A percentile compares a stretch with the other conserved stretches of the same genome.
Evolutionary conservation across 192 early-diverging fungal genomes (phyloP).

Genomic region (Podila epicladia): DNA sequence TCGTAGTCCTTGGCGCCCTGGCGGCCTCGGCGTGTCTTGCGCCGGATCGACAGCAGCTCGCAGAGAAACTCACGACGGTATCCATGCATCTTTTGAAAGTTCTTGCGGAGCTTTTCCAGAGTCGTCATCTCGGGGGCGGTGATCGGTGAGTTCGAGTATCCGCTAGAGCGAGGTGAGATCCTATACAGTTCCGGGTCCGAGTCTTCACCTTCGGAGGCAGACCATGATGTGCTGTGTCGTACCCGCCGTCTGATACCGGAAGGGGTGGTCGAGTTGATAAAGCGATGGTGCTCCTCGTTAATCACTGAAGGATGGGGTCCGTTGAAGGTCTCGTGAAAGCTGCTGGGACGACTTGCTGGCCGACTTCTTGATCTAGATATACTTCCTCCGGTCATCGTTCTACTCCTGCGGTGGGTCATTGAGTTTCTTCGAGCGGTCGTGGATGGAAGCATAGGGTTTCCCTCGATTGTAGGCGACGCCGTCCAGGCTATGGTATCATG

Average conservation of each 20-base stretch:
- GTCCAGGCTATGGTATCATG: slow-evolving; percentile 16
- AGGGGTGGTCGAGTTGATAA: not conserved
- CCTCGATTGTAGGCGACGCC: slow-evolving; percentile 29
- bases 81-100: slow-evolving; percentile 61
- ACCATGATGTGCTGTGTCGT: slow-evolving; percentile 39
- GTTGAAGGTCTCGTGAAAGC: slow-evolving; percentile 25
- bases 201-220: slow-evolving; percentile 48
- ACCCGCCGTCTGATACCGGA: slow-evolving; percentile 6
- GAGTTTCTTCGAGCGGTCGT: slow-evolving; percentile 30
- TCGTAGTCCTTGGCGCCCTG: slow-evolving; percentile 58
- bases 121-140: slow-evolving; percentile 33
- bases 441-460: slow-evolving; percentile 22
- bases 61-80: slow-evolving; percentile 65
- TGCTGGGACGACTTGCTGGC: slow-evolving; percentile 19
- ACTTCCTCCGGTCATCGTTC: slow-evolving; percentile 9
- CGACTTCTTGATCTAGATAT: slow-evolving; percentile 10
- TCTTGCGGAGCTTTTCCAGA: slow-evolving; percentile 58
- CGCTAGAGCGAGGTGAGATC: slow-evolving; percentile 41
- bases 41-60: slow-evolving; percentile 59
- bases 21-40: slow-evolving; percentile 61
- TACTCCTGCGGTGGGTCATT: slow-evolving; percentile 15
- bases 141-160: slow-evolving; percentile 14
- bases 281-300: slow-evolving; percentile 4
- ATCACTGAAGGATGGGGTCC: not conserved
- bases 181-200: slow-evolving; percentile 21